These are phyloP conservation scores for Pogostemon cablin DNA, from an alignment of 257 asterid species.

Conservation along the genomic window DNA sequence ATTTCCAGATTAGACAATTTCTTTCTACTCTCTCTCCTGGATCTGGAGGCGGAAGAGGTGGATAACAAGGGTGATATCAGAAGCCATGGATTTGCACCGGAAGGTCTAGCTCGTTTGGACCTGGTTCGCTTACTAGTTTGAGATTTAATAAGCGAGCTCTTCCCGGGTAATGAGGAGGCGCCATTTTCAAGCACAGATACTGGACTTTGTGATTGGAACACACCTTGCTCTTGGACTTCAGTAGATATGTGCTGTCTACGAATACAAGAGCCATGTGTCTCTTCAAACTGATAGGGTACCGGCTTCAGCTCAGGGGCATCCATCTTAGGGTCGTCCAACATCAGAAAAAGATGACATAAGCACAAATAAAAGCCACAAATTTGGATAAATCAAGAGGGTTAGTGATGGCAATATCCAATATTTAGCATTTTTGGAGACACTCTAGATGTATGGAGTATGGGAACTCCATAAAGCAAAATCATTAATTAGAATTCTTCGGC, in stretches of 20 bases:
- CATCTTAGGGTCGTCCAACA: slow-evolving; percentile 29
- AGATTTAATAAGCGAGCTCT: slow-evolving; percentile 44
- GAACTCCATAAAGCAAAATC: background rate
- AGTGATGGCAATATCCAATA: background rate
- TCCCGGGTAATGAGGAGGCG: slow-evolving; percentile 45
- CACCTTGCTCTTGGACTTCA: slow-evolving; percentile 41
- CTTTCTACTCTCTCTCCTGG: slow-evolving; percentile 47
- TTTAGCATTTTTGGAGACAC: slow-evolving; percentile 4
- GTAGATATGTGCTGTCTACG: slow-evolving; percentile 31
- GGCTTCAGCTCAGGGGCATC: slow-evolving; percentile 35
- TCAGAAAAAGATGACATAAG: background rate
- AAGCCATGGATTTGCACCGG: slow-evolving; percentile 60
- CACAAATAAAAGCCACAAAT: background rate
- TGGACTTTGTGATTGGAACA: slow-evolving; percentile 68
- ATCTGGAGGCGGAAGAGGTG: slow-evolving; percentile 35
- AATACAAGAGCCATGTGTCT: slow-evolving; percentile 27
- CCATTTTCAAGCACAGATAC: slow-evolving; percentile 74
- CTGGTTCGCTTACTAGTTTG: slow-evolving; percentile 51
- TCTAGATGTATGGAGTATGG: background rate
- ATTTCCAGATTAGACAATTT: slow-evolving; percentile 19
- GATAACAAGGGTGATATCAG: slow-evolving; percentile 38
- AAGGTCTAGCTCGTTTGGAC: slow-evolving; percentile 66
- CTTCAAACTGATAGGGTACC: slow-evolving; percentile 28
- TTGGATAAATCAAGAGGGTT: background rate
- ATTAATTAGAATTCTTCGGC: background rate